phyloP scores from a whole-genome alignment of 1,284 basidiomycete species.

The Omphalotus olearius region DNA sequence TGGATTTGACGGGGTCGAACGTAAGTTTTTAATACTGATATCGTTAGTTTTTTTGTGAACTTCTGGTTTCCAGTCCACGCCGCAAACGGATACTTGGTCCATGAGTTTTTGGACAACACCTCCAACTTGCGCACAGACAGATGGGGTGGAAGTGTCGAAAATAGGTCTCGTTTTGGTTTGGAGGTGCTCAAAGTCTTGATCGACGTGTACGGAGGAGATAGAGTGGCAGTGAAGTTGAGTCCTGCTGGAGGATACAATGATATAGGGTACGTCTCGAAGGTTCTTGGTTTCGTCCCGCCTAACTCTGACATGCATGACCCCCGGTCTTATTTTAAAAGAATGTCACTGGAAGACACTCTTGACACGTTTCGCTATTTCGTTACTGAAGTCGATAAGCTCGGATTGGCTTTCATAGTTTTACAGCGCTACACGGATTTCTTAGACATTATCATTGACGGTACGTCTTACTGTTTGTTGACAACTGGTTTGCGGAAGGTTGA shows the following conservation, averaged over 20 bases:
- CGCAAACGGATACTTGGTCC: conserved; percentile 47
- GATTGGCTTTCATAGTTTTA: conserved; percentile 32
- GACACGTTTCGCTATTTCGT: conserved; percentile 37
- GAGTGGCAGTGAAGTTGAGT: conserved; percentile 47
- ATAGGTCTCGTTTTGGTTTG: conserved; percentile 50
- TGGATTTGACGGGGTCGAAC: conserved; percentile 65
- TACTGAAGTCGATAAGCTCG: conserved; percentile 32
- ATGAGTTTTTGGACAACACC: conserved; percentile 54
- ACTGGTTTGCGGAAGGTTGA: too few species aligned
- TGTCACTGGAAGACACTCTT: conserved; percentile 39
- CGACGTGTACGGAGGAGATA: conserved; percentile 43
- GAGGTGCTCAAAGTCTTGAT: conserved; percentile 44
- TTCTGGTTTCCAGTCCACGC: conserved; percentile 30
- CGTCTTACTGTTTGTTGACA: too few species aligned
- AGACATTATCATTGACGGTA: conserved; percentile 30
- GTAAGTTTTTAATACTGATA: conserved; percentile 21
- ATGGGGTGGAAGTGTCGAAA: conserved; percentile 57
- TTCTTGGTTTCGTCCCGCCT: too few species aligned
- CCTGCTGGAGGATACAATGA: conserved; percentile 48
- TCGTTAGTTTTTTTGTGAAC: not conserved
- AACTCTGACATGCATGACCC: not conserved
- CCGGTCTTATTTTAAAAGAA: conserved; percentile 23
- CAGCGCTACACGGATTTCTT: conserved; percentile 24
- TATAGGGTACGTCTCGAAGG: too few species aligned
- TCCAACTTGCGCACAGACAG: conserved; percentile 55